Base-by-base conservation (phyloP, 2,329 filamentous ascomycete genomes). In the Paraconiothyrium sp. region DNA sequence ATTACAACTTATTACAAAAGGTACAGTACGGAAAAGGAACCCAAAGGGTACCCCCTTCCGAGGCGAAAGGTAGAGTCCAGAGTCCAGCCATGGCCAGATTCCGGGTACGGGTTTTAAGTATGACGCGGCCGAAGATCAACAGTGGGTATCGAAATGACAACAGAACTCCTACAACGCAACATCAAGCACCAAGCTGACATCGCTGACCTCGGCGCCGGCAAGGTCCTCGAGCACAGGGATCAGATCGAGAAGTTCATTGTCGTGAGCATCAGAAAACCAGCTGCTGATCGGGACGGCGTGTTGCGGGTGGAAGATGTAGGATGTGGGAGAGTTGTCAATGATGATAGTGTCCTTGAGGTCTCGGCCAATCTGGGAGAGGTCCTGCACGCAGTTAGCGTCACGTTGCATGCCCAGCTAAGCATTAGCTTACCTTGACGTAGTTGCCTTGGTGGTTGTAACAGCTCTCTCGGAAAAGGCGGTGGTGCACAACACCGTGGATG, bases 361-460 rank as follows among this genome's bases (percentile, higher is more conserved):
- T 68, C 95, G 91, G 55, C 95, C 95, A 61, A 99, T 91, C 84
- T 98, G 95, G 50, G 95, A 98, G 58, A 99, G 87, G 78, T 99
- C 95, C 87, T 89, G 61, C 1, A 20, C 11, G 24, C 11, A 54
- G 57, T 72, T 57, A 70, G 58, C 7, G 41, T 46, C 20, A 32
- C 41, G 43, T 56, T 54, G 46, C 32, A 58, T 46, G 13, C 14
- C 11, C 64, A 44, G 52, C 10, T 47, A 37, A 47, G 35, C 20
- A 22, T 58, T n/a, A 20, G 37, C 56, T 46, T 70, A 83, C 87
- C 84, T 99, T 99, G 78, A 99, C 95, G 72, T 99, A 99, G 79
- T 99, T 99, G 71, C 95, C 95, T 83, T 98, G 95, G 78, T 99
- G 95, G 78, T 99, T 99, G 81, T 97, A 98, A 82, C 95, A 99